phyloP scores from a whole-genome alignment of 192 early-diverging fungal species.

The Coemansia guatemalensis region DNA sequence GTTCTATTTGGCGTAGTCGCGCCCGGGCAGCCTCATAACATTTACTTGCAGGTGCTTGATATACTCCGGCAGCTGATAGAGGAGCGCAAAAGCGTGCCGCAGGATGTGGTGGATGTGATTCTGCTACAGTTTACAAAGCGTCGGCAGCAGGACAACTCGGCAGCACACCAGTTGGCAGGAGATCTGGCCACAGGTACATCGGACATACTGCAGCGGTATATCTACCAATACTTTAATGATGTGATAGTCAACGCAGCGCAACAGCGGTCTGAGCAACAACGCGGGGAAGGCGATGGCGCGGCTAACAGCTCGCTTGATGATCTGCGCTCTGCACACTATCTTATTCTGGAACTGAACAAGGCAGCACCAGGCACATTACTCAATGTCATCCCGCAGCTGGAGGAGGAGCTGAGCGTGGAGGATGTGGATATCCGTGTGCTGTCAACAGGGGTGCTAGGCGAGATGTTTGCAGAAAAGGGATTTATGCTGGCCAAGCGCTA shows the following conservation, averaged over 20 bases:
- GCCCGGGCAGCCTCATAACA: constrained; percentile 69
- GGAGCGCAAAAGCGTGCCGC: constrained; percentile 65
- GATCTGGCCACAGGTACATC: constrained; percentile 75
- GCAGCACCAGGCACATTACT: constrained; percentile 73
- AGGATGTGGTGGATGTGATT: constrained; percentile 86
- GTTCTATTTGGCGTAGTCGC: constrained; percentile 71
- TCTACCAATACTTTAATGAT: constrained; percentile 92
- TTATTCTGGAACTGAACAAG: constrained; percentile 81
- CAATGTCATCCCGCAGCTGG: constrained; percentile 91
- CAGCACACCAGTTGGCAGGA: constrained; percentile 73
- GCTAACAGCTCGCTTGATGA: constrained; percentile 47
- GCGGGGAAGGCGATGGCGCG: constrained; percentile 15
- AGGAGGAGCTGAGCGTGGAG: constrained; percentile 85
- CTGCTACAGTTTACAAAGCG: constrained; percentile 73
- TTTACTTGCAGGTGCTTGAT: constrained; percentile 76
- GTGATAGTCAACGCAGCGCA: constrained; percentile 65
- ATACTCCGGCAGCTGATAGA: constrained; percentile 82
- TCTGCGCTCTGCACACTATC: constrained; percentile 67
- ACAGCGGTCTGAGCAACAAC: constrained; percentile 24
- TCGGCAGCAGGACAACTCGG: constrained; percentile 65
- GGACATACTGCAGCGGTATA: constrained; percentile 85
- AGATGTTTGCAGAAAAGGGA: constrained; percentile 84
- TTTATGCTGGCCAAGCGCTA: constrained; percentile 71
- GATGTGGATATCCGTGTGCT: constrained; percentile 73
- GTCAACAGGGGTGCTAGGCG: constrained; percentile 76